These are phyloP conservation scores for Hemileccinum rubropunctum DNA, from an alignment of 768 basidiomycete species.

Conservation along the genomic window DNA sequence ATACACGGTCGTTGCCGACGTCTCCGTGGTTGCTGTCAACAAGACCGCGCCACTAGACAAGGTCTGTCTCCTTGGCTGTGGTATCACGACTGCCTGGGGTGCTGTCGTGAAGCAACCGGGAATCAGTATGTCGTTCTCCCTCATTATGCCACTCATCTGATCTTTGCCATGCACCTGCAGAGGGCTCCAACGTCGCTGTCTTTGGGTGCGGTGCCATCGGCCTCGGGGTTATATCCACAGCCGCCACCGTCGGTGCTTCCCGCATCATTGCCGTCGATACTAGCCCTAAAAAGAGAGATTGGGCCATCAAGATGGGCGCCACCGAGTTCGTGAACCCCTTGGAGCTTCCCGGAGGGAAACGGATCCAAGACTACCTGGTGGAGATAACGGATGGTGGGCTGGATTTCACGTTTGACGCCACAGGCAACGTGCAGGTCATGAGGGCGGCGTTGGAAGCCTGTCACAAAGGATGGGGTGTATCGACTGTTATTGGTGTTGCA, in stretches of 20 bases:
- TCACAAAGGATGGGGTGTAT: constrained; percentile 99
- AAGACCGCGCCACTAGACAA: constrained; percentile 87
- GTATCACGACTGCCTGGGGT: constrained; percentile 99
- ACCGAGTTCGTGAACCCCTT: constrained; percentile 91
- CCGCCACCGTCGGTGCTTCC: constrained; percentile 72
- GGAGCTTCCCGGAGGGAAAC: constrained; percentile 69
- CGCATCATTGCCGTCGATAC: constrained; percentile 92
- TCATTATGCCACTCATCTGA: background rate
- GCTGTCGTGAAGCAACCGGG: constrained; percentile 90
- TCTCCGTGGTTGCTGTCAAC: constrained; percentile 91
- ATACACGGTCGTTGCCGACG: constrained; percentile 97
- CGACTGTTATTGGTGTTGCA: constrained; percentile 94
- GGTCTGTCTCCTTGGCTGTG: constrained; percentile 95
- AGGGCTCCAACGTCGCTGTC: constrained; percentile 85
- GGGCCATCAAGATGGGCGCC: constrained; percentile 92
- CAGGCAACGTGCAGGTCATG: constrained; percentile 95
- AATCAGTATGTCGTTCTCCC: constrained; percentile 51
- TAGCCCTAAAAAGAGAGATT: constrained; percentile 80
- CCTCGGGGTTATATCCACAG: constrained; percentile 85
- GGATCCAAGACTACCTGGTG: constrained; percentile 85
- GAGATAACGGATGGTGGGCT: constrained; percentile 95
- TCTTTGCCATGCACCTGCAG: constrained; percentile 34
- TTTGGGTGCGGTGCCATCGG: constrained; percentile 98
- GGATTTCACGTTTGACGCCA: constrained; percentile 96
- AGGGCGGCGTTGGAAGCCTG: constrained; percentile 95